These are phyloP conservation scores for Blastobotrys mokoenaii DNA, from an alignment of 805 yeast species.

Conservation along the genomic window DNA sequence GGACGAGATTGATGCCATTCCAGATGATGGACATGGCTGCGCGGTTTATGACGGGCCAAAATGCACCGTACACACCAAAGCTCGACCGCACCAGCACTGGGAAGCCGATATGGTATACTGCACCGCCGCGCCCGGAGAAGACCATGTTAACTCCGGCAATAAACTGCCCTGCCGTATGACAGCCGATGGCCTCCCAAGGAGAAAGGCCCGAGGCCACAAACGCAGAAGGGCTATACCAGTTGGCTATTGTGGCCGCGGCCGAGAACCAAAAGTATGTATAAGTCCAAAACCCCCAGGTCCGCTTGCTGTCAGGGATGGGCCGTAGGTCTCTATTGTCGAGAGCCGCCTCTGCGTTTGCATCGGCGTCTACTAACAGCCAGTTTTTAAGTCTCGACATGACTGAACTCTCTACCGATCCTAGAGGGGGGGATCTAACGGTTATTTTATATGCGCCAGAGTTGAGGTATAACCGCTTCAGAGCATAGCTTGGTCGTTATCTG, in stretches of 20 bases:
- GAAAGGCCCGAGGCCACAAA: constrained; percentile 9
- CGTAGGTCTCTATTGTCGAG: constrained; percentile 11
- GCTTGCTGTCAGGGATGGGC: constrained; percentile 6
- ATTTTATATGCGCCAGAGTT: no score
- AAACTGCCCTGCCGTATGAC: constrained; percentile 11
- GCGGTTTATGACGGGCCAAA: constrained; percentile 12
- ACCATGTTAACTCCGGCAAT: constrained; percentile 11
- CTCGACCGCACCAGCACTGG: constrained; percentile 13
- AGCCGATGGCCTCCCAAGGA: constrained; percentile 11
- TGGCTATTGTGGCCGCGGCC: constrained; percentile 12
- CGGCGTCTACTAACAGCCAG: background rate
- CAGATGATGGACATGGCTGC: constrained; percentile 11
- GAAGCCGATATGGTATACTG: constrained; percentile 14
- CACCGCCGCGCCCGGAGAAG: constrained; percentile 12
- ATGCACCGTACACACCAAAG: constrained; percentile 12
- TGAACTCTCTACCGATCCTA: no score
- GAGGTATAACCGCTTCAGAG: no score
- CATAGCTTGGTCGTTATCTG: no score
- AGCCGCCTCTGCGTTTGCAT: constrained; percentile 3
- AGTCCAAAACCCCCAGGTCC: constrained; percentile 11
- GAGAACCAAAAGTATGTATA: constrained; percentile 10
- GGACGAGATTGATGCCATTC: constrained; percentile 11
- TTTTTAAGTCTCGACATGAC: background rate
- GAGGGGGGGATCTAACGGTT: no score
- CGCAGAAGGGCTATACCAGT: constrained; percentile 10